A percentile compares a stretch with the other conserved stretches of the same genome.
These are phyloP conservation scores for Chenopodium berlandieri DNA, from an alignment of 148 eudicot genomes.

Conservation along the genomic window DNA sequence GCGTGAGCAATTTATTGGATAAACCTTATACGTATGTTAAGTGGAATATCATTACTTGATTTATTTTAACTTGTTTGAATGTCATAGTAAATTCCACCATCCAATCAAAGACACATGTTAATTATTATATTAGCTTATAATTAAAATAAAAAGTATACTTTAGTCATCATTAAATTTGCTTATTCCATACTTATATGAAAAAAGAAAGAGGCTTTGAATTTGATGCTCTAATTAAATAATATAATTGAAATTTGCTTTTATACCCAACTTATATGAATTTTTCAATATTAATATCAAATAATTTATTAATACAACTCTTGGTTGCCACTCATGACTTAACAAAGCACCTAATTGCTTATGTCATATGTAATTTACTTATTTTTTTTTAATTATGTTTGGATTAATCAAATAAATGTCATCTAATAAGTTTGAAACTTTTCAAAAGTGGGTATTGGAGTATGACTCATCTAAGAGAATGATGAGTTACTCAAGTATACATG, in stretches of 20 bases:
- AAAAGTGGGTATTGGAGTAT: conserved; percentile 21
- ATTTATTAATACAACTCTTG: neutral
- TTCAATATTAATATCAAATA: neutral
- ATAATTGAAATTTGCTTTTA: neutral
- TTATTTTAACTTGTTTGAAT: neutral
- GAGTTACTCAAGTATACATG: neutral
- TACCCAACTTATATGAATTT: neutral
- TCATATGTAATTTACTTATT: conserved; percentile 4
- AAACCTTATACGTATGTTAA: conserved; percentile 1
- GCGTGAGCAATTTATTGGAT: neutral
- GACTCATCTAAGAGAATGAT: conserved; percentile 18
- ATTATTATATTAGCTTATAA: neutral
- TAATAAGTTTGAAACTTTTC: neutral
- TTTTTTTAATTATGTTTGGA: neutral
- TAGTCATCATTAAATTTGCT: conserved; percentile 5
- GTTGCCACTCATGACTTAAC: conserved; percentile 1
- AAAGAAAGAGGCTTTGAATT: conserved; percentile 14
- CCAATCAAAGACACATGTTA: conserved; percentile 10
- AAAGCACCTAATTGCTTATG: conserved; percentile 26
- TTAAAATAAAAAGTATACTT: neutral
- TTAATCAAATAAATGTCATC: neutral
- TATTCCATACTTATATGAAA: conserved; percentile 17
- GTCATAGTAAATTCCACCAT: conserved; percentile 5
- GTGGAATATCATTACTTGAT: neutral
- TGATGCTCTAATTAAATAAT: neutral